A percentile compares a stretch with the other conserved stretches of the same genome.
These are phyloP conservation scores for Epichloe festucae DNA, from an alignment of 2,329 filamentous ascomycete species.

Conservation along the genomic window DNA sequence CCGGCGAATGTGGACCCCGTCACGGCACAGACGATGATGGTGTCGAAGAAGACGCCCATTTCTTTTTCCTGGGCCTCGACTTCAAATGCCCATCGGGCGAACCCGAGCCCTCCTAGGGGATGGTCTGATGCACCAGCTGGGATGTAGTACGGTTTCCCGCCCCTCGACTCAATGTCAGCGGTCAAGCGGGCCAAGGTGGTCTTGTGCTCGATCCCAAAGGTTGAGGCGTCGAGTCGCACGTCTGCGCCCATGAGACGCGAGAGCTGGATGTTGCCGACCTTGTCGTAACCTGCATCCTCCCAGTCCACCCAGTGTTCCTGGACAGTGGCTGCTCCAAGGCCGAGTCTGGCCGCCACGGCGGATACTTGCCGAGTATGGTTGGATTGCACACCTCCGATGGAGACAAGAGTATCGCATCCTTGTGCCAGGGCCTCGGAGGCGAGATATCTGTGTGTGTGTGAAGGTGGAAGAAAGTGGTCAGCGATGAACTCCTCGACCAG, in stretches of 20 bases:
- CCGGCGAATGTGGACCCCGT: conserved; percentile 60
- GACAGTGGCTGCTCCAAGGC: conserved; percentile 37
- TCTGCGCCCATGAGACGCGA: conserved; percentile 55
- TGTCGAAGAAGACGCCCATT: conserved; percentile 52
- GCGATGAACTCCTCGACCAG: background rate
- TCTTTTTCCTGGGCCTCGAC: conserved; percentile 49
- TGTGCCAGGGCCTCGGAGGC: conserved; percentile 46
- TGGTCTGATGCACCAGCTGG: conserved; percentile 60
- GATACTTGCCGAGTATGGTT: conserved; percentile 60
- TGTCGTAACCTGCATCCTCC: conserved; percentile 44
- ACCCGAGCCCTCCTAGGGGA: conserved; percentile 55
- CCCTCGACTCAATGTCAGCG: conserved; percentile 36
- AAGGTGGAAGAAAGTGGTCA: background rate
- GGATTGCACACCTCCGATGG: conserved; percentile 54
- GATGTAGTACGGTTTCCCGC: conserved; percentile 56
- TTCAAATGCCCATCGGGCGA: conserved; percentile 59
- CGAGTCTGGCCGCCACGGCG: conserved; percentile 44
- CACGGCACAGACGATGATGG: conserved; percentile 55
- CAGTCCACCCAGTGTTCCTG: conserved; percentile 60
- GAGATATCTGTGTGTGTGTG: conserved; percentile 35
- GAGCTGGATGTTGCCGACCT: conserved; percentile 60
- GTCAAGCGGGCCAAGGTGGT: conserved; percentile 40
- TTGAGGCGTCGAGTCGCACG: conserved; percentile 43
- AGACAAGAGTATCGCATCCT: conserved; percentile 48
- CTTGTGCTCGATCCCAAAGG: conserved; percentile 59